Base-by-base conservation (phyloP, 2,329 filamentous ascomycete genomes). In the Trichoderma breve region DNA sequence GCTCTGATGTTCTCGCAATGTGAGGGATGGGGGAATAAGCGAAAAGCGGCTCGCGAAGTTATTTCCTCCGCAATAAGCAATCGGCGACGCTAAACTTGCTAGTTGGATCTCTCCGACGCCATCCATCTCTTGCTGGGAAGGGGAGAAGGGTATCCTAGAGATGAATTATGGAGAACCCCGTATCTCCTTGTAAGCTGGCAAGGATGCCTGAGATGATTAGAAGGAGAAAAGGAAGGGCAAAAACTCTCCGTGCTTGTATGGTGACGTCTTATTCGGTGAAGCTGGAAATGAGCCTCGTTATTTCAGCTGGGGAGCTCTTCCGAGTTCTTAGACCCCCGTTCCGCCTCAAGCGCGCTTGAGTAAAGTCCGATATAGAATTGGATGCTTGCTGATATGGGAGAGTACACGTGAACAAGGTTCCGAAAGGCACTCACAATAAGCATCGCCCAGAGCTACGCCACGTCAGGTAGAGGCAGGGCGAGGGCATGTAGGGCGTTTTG, bases 401-500 rank as follows among this genome's bases (percentile, higher is more conserved):
- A 43, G 51, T 8, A 18, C 28, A 21, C 21, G 57, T n/a, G 18
- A 34, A 34, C 55, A 62, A 28, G 15, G 21, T 34, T 57, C 21
- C n/a, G 6, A 9, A 32, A 34, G n/a, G 28, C 28, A 26, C 30
- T 30, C n/a, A 11, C 24, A 21, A 70, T 30, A 70, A 62, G 21
- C 32, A n/a, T 26, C 39, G 39, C 39, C 55, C 30, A 36, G 39
- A 36, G 36, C 66, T 21, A 62, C 28, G 66, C 66, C 66, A 70
- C 66, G 66, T 70, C 66, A 70, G 66, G 66, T 18, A 58, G 21
- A 67, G 53, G 64, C 34, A 67, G 64, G 64, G 64, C 51, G 64
- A 58, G 9, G 6, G 6, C 15, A 67, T 58, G 64, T 36, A 70
- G 66, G 66, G 66, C 53, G 32, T 30, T 32, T 53, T 47, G 53